Percentiles rank a stretch among this genome's conserved stretches.
Evolutionary conservation across 495 filamentous ascomycete species (phyloP).

Genomic region (Penicillium tannophilum): DNA sequence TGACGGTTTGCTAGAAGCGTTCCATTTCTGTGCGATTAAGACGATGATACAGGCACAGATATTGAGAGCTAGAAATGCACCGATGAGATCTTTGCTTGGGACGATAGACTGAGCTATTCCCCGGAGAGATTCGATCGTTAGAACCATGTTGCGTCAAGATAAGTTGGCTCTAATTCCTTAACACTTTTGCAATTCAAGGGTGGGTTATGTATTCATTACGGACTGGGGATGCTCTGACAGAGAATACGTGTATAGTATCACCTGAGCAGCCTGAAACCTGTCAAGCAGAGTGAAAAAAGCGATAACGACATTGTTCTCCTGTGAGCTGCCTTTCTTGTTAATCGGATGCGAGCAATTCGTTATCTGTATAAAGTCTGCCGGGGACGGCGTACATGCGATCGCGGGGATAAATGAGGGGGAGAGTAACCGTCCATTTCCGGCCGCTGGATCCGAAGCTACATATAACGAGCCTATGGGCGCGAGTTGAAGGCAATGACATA

Average conservation of each 20-base stretch:
- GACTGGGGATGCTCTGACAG: not conserved
- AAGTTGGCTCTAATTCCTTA: not conserved
- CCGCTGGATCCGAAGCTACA: constrained; percentile 26
- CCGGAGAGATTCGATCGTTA: constrained; percentile 10
- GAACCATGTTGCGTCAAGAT: not conserved
- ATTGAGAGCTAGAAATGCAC: constrained; percentile 26
- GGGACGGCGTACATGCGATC: not conserved
- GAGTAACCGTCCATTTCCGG: constrained; percentile 18
- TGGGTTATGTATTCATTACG: not conserved
- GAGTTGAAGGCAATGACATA: constrained; percentile 1
- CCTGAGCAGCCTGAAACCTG: too few relatives aligned
- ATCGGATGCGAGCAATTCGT: constrained; percentile 33
- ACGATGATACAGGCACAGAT: constrained; percentile 25
- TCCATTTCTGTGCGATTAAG: constrained; percentile 30
- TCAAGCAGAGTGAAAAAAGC: not conserved
- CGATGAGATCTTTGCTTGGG: constrained; percentile 23
- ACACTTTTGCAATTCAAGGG: not conserved
- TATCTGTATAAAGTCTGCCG: constrained; percentile 1
- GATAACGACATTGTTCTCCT: constrained; percentile 2
- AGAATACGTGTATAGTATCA: not conserved
- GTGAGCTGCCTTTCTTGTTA: constrained; percentile 33
- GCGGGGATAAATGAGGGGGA: constrained; percentile 9
- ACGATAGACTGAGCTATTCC: constrained; percentile 11
- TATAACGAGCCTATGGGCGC: constrained; percentile 6
- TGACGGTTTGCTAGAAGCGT: constrained; percentile 9